These are phyloP conservation scores for Mycena vulgaris DNA, from an alignment of 768 basidiomycete species.

Conservation along the genomic window DNA sequence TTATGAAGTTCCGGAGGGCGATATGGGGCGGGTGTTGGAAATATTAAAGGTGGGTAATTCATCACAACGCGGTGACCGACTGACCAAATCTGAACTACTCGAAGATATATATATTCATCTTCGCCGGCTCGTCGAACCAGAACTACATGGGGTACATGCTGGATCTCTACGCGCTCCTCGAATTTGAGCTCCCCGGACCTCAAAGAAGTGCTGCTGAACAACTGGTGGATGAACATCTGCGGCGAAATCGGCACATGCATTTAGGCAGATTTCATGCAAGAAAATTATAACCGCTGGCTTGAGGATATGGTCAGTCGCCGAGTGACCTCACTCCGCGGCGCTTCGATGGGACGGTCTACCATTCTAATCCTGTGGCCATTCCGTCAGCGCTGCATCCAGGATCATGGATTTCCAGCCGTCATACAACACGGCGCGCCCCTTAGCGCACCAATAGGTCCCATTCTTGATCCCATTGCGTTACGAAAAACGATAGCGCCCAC, in stretches of 20 bases:
- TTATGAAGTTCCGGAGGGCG: slow-evolving; percentile 47
- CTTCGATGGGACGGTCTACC: too few species aligned
- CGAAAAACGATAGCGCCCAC: too few species aligned
- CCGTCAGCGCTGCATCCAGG: too few species aligned
- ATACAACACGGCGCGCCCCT: too few species aligned
- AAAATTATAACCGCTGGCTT: slow-evolving; percentile 43
- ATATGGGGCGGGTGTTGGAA: too few species aligned
- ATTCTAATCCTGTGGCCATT: too few species aligned
- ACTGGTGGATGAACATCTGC: slow-evolving; percentile 43
- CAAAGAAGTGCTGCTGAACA: slow-evolving; percentile 37
- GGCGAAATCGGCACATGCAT: slow-evolving; percentile 36
- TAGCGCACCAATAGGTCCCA: too few species aligned
- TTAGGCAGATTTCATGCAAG: slow-evolving; percentile 41
- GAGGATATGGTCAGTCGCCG: slow-evolving; percentile 36
- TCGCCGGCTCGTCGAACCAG: slow-evolving; percentile 26
- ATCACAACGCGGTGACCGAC: slow-evolving; percentile 1
- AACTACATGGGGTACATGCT: slow-evolving; percentile 45
- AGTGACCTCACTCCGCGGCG: too few species aligned
- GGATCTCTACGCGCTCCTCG: slow-evolving; percentile 41
- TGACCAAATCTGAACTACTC: background rate
- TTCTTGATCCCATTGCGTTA: too few species aligned
- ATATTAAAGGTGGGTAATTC: slow-evolving; percentile 45
- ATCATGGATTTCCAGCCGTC: too few species aligned
- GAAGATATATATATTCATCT: slow-evolving; percentile 8
- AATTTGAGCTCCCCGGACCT: slow-evolving; percentile 41